Base-by-base conservation (phyloP, 352 stramenopile species). In the Pythium monospermum region DNA sequence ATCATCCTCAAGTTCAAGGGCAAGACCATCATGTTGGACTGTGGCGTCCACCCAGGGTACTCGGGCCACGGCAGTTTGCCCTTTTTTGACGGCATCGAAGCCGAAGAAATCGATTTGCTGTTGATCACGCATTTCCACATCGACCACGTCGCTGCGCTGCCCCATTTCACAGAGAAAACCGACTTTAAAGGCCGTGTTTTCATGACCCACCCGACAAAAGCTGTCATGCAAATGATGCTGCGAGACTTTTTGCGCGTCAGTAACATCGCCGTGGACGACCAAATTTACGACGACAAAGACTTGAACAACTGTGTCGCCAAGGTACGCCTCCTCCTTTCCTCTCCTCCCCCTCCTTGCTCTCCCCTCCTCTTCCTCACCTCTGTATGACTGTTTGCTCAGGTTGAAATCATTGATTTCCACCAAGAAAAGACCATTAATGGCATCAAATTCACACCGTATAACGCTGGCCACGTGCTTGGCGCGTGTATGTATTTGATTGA, bases 61-160 rank as follows among this genome's bases (percentile, higher is more conserved):
- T 97, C 95, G 41, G 96, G 97, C 18, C 89, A 98, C 73, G 94
- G 96, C 38, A 96, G 94, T 33, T 61, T 99, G 55, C 96, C 97
- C n/a, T 99, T 98, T 75, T 97, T 99, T 44, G 96, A 99, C 72
- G 88, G 85, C 40, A 94, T 99, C 30, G 92, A 99, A 68, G 85
- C 87, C 33, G 85, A 95, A 31, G 83, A 95, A 69, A 95, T 97
- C 49, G 97, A 99, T 65, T 70, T 99, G 42, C 69, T 99, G 44
- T 72, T 99, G 25, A 96, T 99, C 43, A 98, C 96, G 43, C 97
- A 99, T 68, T 99, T 99, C 74, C 97, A 99, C 75, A 92, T 99
- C 47, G 97, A 99, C 72, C 97, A 99, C 71, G 97, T 97, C 8
- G 97, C 96, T 2, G 95, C 91, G n/a, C 59, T 99, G 36, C 97